These are phyloP conservation scores for Calonectria pauciramosa DNA, from an alignment of 2,329 filamentous ascomycete species.

Conservation along the genomic window DNA sequence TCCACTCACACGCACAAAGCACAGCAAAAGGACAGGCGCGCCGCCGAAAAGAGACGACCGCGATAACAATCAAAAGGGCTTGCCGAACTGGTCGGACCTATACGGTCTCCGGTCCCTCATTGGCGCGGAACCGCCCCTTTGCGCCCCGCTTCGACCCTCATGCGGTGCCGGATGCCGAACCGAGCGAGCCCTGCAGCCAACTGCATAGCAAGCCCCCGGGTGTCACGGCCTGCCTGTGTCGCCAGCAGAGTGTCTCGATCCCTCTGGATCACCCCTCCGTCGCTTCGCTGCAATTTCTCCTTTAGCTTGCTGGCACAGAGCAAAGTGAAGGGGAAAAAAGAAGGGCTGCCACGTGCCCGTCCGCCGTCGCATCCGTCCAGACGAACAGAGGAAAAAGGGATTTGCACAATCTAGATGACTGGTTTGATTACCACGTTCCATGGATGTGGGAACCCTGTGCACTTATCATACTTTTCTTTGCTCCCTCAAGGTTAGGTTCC, in stretches of 20 bases:
- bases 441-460: not conserved
- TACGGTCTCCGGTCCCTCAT: not conserved
- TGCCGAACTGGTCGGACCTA: not conserved
- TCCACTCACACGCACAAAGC: too few relatives aligned
- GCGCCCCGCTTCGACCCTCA: not conserved
- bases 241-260: slow-evolving; percentile 27
- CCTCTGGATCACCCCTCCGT: not conserved
- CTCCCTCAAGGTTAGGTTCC: not conserved
- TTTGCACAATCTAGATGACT: not conserved
- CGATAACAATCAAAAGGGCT: not conserved
- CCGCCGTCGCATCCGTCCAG: not conserved
- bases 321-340: too few relatives aligned
- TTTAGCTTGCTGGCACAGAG: not conserved
- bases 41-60: too few relatives aligned
- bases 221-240: not conserved
- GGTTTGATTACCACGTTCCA: slow-evolving; percentile 9
- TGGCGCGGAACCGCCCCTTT: not conserved
- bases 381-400: not conserved
- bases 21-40: too few relatives aligned
- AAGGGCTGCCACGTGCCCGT: not conserved
- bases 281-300: not conserved
- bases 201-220: not conserved
- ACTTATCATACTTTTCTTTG: not conserved
- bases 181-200: not conserved
- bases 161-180: slow-evolving; percentile 11